Evolutionary conservation across 345 rosid species (phyloP), one percentile per base, ranked within the genome.

Genomic region (Heritiera littoralis): DNA sequence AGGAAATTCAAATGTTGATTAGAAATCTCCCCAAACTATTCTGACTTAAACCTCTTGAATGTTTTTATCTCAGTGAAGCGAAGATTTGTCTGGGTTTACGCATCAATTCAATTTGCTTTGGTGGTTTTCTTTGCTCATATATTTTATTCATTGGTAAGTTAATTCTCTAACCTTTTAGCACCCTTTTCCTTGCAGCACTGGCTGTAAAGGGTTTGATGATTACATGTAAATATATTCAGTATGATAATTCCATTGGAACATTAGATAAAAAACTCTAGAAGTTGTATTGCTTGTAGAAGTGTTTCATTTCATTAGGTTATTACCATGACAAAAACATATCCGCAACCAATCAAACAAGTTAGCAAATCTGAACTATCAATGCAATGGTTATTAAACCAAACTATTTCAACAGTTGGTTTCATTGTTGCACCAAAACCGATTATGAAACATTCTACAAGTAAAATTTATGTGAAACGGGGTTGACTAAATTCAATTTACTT

Each of bases 81-180:
- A 89, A 89, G 97, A 89, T 92, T 88, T 72, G 86, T 93, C 63
- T 95, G 99, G 99, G 87, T 93, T 56, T 93, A 93, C 46, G 93
- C 98, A 45, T 86, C 92, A 38, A 59, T 90, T 66, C 99, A 93
- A 81, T 95, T 93, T 75, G 93, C 96, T 66, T 58, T 91, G 87
- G 93, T 93, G 72, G 99, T 93, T 87, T 82, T 90, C 70, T 95
- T 95, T 67, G 97, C 97, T 52, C 99, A 92, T 82, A 73, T 95
- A 80, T 95, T 95, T 83, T 91, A 88, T 81, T 89, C 97, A 0
- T 72, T 93, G 94, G 98, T 95, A 85, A 91, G 95, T 76, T 51
- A 46, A 74, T 66, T 70, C 74, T 48, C 7, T 55, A 7, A 41
- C 8, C 18, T 66, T 66, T 43, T 10, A 54, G 40, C 51, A 46